Conservation (phyloP, 331 rosid species). For the Arachis monticola region DNA sequence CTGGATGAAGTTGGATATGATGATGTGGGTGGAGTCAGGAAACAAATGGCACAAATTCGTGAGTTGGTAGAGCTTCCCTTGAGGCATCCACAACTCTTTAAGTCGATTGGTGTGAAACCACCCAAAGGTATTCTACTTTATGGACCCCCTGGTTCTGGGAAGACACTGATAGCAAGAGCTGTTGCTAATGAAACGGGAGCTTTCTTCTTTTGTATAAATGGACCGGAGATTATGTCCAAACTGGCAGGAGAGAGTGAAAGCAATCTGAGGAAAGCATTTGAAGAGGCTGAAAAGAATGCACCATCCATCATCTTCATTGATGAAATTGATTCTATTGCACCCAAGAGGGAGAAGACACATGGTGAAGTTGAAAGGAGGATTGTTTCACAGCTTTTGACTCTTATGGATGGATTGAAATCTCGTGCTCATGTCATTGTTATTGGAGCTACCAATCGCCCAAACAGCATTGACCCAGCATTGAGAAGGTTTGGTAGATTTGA, state of each 20-base stretch:
- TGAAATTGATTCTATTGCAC: slow-evolving; percentile 77
- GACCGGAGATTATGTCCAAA: slow-evolving; percentile 82
- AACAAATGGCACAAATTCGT: slow-evolving; percentile 81
- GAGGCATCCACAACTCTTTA: slow-evolving; percentile 78
- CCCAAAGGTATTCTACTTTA: slow-evolving; percentile 75
- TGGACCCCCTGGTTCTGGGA: slow-evolving; percentile 83
- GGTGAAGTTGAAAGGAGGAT: slow-evolving; percentile 81
- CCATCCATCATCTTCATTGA: slow-evolving; percentile 78
- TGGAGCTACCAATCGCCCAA: slow-evolving; percentile 81
- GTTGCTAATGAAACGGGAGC: slow-evolving; percentile 84
- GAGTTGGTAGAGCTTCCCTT: slow-evolving; percentile 75
- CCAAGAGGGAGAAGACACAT: slow-evolving; percentile 72
- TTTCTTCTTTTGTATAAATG: slow-evolving; percentile 71
- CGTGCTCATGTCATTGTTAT: slow-evolving; percentile 75
- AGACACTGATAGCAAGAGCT: slow-evolving; percentile 71
- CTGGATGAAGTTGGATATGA: slow-evolving; percentile 78
- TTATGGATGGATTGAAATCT: slow-evolving; percentile 75
- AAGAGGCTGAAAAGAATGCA: slow-evolving; percentile 82
- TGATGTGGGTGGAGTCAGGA: slow-evolving; percentile 79
- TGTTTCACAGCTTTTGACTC: slow-evolving; percentile 75
- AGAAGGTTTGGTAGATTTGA: slow-evolving; percentile 83
- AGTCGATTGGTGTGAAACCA: slow-evolving; percentile 76
- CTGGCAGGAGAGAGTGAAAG: slow-evolving; percentile 82
- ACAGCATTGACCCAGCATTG: slow-evolving; percentile 70
- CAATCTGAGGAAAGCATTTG: slow-evolving; percentile 73